Base-by-base conservation (phyloP, 176 grass and related monocot genomes). In the Ampelocalamus luodianensis region DNA sequence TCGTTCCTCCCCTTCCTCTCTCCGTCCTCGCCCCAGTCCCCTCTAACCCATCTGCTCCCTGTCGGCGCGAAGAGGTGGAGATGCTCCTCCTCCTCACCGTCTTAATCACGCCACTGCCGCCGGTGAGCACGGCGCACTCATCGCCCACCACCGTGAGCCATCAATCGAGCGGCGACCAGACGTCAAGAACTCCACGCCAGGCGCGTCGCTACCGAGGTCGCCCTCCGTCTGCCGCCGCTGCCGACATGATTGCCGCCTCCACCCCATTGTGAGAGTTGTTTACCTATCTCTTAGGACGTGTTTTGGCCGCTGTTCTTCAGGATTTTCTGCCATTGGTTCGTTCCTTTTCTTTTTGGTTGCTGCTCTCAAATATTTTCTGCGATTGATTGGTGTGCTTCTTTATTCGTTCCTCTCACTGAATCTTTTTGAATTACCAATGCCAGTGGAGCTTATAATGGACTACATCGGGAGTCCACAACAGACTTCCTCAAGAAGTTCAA, bases 121-220 rank as follows among this genome's bases (percentile, higher is more conserved):
- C n/a, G n/a, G n/a, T n/a, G n/a, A n/a, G n/a, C n/a, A n/a, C n/a
- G n/a, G n/a, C n/a, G n/a, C n/a, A n/a, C 74, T 32, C 61, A 10
- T 8, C 14, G 3, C 68, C 72, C 72, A 24, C 14, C 37, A 37
- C 79, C 79, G 16, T 55, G 72, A 77, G 84, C 54, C 59, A 53
- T 56, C 36, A 22, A 56, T 32, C 53, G 62, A 5, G 1, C 12
- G 22, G n/a, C n/a, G n/a, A n/a, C 54, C 16, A 42, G 67, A 15
- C 50, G 83, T 49, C n/a, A 59, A 59, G n/a, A 29, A 40, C 27
- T 45, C 39, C 68, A 83, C 83, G 89, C 82, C 69, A n/a, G n/a
- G 75, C 84, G 80, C 36, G 81, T 76, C 61, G 69, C 80, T 53
- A 75, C 89, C 40, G 89, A 69, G 80, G 89, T 84, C 80, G 89